Evolutionary conservation across 768 basidiomycete species (phyloP), one percentile per base, ranked within the genome.

Genomic region (Suillus plorans): DNA sequence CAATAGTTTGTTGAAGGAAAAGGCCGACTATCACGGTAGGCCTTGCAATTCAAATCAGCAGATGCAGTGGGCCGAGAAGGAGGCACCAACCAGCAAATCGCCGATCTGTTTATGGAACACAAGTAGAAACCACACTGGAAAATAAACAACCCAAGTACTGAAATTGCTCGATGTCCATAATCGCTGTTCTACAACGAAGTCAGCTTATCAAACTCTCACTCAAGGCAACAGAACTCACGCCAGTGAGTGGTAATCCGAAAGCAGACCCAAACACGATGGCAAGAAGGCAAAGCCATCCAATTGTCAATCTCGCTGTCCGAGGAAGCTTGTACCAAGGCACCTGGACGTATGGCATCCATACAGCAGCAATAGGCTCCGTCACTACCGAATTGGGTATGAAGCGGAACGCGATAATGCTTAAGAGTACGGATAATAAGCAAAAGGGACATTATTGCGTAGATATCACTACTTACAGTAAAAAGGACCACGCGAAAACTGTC

Each of bases 1-100:
- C 95, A 55, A 96, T 85, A 20, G 80, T 85, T 79, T 95, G 94
- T 73, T 97, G 95, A 50, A 90, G 69, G 77, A 95, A 89, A 22
- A 96, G 80, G 22, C 95, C 95, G 57, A 94, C 89, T 64, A 95
- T 88, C 70, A 95, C 86, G n/a, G 94, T 94, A 16, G 86, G 89
- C 91, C 90, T 90, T 50, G 2, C 41, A 41, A 20, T 59, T 88
- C 63, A 95, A 88, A 70, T 95, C 85, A 31, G 92, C 93, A n/a
- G 86, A 88, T 90, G 89, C 89, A 45, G 2, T 18, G 22, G 31
- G 5, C 34, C 12, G 20, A 47, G 1, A 28, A 45, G n/a, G 8
- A 22, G 57, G 34, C 18, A 73, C 83, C 45, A 69, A 90, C 92
- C 94, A 95, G 50, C 89, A 89, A 62, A 96, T 83, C 7, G 82